Conservation (phyloP, 176 grass and related monocot species). For the Avena sativa region DNA sequence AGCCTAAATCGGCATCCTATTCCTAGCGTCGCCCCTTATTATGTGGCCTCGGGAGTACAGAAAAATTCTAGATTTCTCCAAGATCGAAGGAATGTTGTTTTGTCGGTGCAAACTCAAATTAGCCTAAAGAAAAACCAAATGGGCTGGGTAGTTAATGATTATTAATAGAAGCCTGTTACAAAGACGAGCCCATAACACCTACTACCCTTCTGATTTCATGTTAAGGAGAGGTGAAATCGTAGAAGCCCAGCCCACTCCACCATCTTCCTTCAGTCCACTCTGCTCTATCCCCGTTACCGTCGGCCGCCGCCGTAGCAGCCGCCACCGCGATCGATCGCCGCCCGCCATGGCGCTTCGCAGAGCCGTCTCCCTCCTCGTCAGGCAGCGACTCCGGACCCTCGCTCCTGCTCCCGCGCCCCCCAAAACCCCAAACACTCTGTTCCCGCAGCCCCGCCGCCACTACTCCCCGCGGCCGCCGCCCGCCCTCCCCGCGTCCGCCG, state of each 20-base stretch:
- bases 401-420: not conserved
- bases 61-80: too few relatives aligned
- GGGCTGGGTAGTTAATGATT: not conserved
- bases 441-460: slow-evolving; percentile 29
- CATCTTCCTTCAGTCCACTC: not conserved
- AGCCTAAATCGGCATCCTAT: too few relatives aligned
- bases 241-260: slow-evolving; percentile 28
- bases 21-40: too few relatives aligned
- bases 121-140: not conserved
- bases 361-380: slow-evolving; percentile 50
- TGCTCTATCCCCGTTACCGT: not conserved
- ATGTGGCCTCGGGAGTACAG: too few relatives aligned
- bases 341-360: slow-evolving; percentile 47
- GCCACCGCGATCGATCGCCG: not conserved
- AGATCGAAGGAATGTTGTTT: not conserved
- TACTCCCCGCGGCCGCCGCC: slow-evolving; percentile 56
- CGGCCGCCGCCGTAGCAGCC: slow-evolving; percentile 15
- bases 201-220: not conserved
- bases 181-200: not conserved
- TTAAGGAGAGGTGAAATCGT: not conserved
- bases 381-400: slow-evolving; percentile 21
- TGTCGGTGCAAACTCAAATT: not conserved
- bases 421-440: slow-evolving; percentile 33
- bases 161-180: not conserved
- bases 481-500: slow-evolving; percentile 24